These are phyloP conservation scores for Cytospora paraplurivora DNA, from an alignment of 2,329 filamentous ascomycete genomes.

Conservation along the genomic window DNA sequence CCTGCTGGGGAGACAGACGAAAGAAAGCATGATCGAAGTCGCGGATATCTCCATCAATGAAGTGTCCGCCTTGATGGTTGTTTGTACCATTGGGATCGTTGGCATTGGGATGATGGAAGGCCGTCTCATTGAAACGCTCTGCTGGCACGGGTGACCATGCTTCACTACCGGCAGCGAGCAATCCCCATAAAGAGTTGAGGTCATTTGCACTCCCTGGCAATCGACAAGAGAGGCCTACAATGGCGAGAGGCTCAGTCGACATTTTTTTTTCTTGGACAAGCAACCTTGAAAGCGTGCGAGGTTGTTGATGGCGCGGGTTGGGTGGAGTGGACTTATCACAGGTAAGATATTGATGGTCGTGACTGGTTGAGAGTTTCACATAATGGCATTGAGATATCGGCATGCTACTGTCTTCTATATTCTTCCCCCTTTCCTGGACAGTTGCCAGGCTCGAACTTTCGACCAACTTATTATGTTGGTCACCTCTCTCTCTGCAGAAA, in stretches of 20 bases:
- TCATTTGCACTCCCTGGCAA: conserved; percentile 11
- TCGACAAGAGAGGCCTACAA: conserved; percentile 6
- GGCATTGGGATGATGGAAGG: conserved; percentile 5
- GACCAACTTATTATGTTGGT: too few species aligned
- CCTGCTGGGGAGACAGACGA: conserved; percentile 69
- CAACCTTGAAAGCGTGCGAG: too few species aligned
- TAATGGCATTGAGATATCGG: too few species aligned
- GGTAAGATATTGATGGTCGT: too few species aligned
- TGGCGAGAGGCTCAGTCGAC: conserved; percentile 8
- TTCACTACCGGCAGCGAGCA: neutral
- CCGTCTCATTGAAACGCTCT: conserved; percentile 7
- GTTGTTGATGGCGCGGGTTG: too few species aligned
- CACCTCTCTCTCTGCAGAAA: too few species aligned
- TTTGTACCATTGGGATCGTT: conserved; percentile 11
- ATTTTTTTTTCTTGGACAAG: too few species aligned
- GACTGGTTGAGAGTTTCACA: too few species aligned
- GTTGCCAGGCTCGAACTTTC: too few species aligned
- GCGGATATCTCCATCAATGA: neutral
- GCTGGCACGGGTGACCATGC: neutral
- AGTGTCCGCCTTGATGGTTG: conserved; percentile 10
- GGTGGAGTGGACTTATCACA: too few species aligned
- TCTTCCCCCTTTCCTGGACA: too few species aligned
- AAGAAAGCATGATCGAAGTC: conserved; percentile 52
- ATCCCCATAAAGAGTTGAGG: neutral
- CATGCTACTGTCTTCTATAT: too few species aligned